Base-by-base conservation (phyloP, 371 early-diverging fungal genomes). In the Zychaea mexicana region DNA sequence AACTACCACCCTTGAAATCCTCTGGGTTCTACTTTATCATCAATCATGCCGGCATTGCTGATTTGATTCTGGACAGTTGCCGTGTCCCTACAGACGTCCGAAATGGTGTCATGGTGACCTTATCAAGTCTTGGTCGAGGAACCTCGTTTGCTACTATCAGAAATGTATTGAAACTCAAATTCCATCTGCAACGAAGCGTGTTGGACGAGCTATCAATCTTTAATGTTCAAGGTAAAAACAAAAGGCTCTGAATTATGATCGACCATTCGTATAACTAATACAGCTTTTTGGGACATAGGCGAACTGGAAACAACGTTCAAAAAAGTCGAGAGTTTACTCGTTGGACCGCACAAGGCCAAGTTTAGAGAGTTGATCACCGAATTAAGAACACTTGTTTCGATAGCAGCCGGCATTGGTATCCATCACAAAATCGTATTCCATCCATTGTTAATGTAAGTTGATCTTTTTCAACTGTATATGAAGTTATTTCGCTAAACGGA, bases 201-300 rank as follows among this genome's bases (percentile, higher is more conserved):
- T 58, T 88, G 36, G 91, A 91, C 66, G 82, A 86, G 22, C 71
- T 94, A 27, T 90, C 88, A 26, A 63, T 83, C 45, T 89, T 93
- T 65, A 79, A 89, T 60, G 65, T 84, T 3, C 69, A 76, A 59
- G 87, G 85, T 77, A 75, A 74, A 19, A 22, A 49, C 24, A n/a
- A n/a, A n/a, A n/a, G n/a, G n/a, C n/a, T n/a, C n/a, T n/a, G n/a
- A n/a, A 49, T 24, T 49, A 0, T 13, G 15, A n/a, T 63, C n/a
- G n/a, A n/a, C n/a, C n/a, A n/a, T n/a, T n/a, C n/a, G n/a, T n/a
- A n/a, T n/a, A n/a, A n/a, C n/a, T n/a, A n/a, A n/a, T n/a, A n/a
- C n/a, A n/a, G n/a, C n/a, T n/a, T n/a, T n/a, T n/a, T n/a, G n/a
- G n/a, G n/a, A n/a, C n/a, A n/a, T 64, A 68, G 86, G 89, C 19